Evolutionary conservation across 2,329 filamentous ascomycete genomes (phyloP), one percentile per base, ranked within the genome.

Genomic region (Xylaria sp.): DNA sequence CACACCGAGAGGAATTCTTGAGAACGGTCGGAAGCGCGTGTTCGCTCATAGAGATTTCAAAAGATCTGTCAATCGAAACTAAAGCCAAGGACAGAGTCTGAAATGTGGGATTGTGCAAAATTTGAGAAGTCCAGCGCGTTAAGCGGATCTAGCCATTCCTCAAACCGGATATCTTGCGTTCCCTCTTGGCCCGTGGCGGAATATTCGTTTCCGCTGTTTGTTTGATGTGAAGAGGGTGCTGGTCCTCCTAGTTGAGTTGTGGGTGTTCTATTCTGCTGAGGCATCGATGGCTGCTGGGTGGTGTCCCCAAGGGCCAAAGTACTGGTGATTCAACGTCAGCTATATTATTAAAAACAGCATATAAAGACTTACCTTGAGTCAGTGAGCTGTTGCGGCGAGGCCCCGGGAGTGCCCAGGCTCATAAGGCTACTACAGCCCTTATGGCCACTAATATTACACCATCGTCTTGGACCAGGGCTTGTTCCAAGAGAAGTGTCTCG

Each of bases 121-220:
- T 62, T 63, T 13, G 54, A 62, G n/a, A 63, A 62, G 34, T 60
- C 59, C 7, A 62, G 18, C 1, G 56, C 54, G 11, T 51, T 52
- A 16, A 62, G 57, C 41, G 59, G 61, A 19, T 62, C 61, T 18
- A 53, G 43, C 56, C 55, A 57, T 18, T 52, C 52, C 22, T 57
- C 34, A 34, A 34, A 16, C 44, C 47, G n/a, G 41, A 34, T 2
- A 58, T 37, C 4, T 13, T 34, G 8, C 16, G 11, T 13, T 34
- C 8, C 16, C 8, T 7, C 5, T 4, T 34, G 29, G 9, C 11
- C 29, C 29, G 16, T 34, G 16, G 29, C 11, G 11, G 16, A 4
- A 6, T 7, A 34, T 13, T 34, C 8, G 29, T 13, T 34, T 34
- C 29, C 16, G 29, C 29, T 13, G 29, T 7, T 13, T 34, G 4